Base-by-base conservation (phyloP, 768 basidiomycete species). In the Podaxis mareebaensis region DNA sequence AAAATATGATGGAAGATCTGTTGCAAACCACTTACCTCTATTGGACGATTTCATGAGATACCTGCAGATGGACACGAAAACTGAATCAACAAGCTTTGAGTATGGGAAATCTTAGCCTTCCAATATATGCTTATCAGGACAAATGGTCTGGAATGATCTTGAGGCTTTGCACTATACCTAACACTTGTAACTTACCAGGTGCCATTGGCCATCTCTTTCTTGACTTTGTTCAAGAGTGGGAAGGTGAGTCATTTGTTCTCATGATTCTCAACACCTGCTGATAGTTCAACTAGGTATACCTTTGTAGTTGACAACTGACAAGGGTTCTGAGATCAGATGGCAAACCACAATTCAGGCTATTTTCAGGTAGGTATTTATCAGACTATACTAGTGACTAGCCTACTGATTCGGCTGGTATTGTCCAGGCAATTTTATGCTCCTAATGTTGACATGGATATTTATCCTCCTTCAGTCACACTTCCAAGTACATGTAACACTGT, bases 151-250 rank as follows among this genome's bases (percentile, higher is more conserved):
- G 63, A 5, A 20, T 11, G 28, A 28, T 64, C n/a, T 30, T 59
- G 17, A 58, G 59, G 48, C 11, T 64, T 10, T 7, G 24, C 7
- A 44, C 52, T 3, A 30, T 64, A 3, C 63, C 63, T 5, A 46
- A 64, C 36, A 22, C 48, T 40, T 8, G 15, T 15, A 40, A 40
- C n/a, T n/a, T n/a, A 40, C 39, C 1, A 2, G 51, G 51, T 28
- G n/a, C 46, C 11, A 60, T 76, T 30, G 75, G 70, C 17, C 75
- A 78, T 67, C 40, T 75, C 0, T 76, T 67, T 59, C 68, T 77
- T 33, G 77, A 78, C 61, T 67, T 76, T 20, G 30, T 76, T 6
- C 69, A 74, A 26, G 64, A 70, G 28, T 56, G 42, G 53, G 68
- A 67, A 22, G 69, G 73, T 75, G n/a, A 44, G 72, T 67, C 11